These are phyloP conservation scores for Condylostoma magnum DNA, from an alignment of 169 alveolate species.

Conservation along the genomic window DNA sequence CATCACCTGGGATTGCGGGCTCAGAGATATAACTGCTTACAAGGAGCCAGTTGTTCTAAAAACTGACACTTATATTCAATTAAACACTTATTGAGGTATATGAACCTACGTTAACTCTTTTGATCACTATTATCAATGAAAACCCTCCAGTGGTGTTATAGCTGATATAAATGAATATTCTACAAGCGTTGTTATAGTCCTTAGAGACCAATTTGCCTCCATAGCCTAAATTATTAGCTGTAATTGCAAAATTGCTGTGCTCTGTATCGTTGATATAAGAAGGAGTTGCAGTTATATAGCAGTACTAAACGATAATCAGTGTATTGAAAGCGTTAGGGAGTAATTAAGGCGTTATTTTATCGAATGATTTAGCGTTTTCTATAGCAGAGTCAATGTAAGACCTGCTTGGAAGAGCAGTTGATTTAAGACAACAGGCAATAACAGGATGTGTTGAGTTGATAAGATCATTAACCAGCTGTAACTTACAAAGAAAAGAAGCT, in stretches of 20 bases:
- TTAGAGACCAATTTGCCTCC: not conserved
- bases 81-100: too few relatives aligned
- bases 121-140: not conserved
- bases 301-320: not conserved
- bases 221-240: not conserved
- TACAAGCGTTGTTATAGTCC: not conserved
- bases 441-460: not conserved
- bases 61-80: too few relatives aligned
- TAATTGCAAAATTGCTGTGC: not conserved
- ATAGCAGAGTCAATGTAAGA: constrained; percentile 1
- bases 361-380: not conserved
- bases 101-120: too few relatives aligned
- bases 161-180: not conserved
- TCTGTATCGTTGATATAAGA: not conserved
- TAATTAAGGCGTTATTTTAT: not conserved
- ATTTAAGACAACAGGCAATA: not conserved
- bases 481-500: not conserved
- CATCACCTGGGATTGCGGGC: not conserved
- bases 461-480: not conserved
- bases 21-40: too few relatives aligned
- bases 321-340: not conserved
- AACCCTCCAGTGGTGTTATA: not conserved
- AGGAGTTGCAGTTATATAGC: not conserved
- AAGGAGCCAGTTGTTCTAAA: too few relatives aligned
- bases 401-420: not conserved